Evolutionary conservation across 495 filamentous ascomycete species (phyloP).

Genomic region (Apiosordaria backusii): DNA sequence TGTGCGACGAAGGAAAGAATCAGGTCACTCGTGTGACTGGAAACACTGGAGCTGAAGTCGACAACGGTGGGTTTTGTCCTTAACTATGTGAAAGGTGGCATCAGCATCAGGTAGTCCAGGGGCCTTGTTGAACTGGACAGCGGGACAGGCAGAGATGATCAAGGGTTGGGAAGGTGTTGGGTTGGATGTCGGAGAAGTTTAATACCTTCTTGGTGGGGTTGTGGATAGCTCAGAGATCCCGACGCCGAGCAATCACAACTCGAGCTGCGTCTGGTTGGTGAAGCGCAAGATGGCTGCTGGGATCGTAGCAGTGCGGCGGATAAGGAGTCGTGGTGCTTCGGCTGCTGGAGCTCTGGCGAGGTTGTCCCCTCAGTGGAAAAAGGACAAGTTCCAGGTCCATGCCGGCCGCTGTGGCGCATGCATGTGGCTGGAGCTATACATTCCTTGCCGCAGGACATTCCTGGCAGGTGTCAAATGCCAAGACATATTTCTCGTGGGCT

Average conservation of each 20-base stretch:
- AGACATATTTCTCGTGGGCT: neutral
- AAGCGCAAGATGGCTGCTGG: constrained; percentile 9
- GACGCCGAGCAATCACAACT: neutral
- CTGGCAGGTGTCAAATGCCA: constrained; percentile 2
- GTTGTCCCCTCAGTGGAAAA: constrained; percentile 31
- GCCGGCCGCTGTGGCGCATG: constrained; percentile 21
- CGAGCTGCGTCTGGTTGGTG: neutral
- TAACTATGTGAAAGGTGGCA: constrained; percentile 29
- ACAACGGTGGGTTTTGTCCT: neutral
- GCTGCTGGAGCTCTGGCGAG: constrained; percentile 24
- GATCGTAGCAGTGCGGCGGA: constrained; percentile 8
- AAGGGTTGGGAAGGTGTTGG: constrained; percentile 6
- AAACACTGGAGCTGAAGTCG: neutral
- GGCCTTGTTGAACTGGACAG: constrained; percentile 3
- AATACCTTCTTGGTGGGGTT: neutral
- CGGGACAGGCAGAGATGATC: neutral
- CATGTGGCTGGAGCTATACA: constrained; percentile 18
- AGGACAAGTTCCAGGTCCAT: constrained; percentile 34
- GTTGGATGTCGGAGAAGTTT: neutral
- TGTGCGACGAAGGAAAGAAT: neutral
- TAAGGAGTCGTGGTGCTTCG: constrained; percentile 20
- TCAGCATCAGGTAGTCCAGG: constrained; percentile 18
- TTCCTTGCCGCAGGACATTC: constrained; percentile 4
- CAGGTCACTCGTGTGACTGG: neutral
- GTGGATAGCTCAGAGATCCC: neutral